Percentiles rank a stretch among this genome's conserved stretches.
phyloP scores from a whole-genome alignment of 192 early-diverging fungal genomes.

The Backusella macrospora region DNA sequence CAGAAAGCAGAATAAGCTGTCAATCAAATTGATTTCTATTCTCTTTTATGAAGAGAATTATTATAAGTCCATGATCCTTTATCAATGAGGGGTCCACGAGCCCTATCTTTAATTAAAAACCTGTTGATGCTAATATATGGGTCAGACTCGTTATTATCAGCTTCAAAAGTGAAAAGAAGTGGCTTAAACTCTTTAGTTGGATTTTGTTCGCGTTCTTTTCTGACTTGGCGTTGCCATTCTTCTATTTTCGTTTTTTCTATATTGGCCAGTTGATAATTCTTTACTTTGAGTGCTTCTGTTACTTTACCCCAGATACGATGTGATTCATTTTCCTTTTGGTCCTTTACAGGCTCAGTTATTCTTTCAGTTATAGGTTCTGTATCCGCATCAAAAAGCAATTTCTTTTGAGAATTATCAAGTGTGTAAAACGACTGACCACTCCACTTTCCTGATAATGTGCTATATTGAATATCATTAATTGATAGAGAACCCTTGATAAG shows the following conservation, averaged over 20 bases:
- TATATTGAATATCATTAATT: constrained; percentile 21
- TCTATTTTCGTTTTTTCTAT: constrained; percentile 72
- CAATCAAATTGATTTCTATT: neutral
- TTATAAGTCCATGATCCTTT: constrained; percentile 37
- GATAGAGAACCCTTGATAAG: constrained; percentile 38
- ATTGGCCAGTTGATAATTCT: constrained; percentile 67
- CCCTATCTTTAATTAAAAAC: constrained; percentile 1
- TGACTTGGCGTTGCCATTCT: constrained; percentile 61
- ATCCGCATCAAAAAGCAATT: constrained; percentile 65
- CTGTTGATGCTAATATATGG: constrained; percentile 3
- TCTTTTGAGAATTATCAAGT: constrained; percentile 39
- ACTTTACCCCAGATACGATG: constrained; percentile 70
- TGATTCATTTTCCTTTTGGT: constrained; percentile 68
- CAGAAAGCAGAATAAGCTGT: too few relatives aligned
- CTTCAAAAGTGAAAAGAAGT: constrained; percentile 28
- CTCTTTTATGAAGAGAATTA: constrained; percentile 29
- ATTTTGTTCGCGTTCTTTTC: constrained; percentile 58
- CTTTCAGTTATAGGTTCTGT: constrained; percentile 58
- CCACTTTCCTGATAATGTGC: constrained; percentile 35
- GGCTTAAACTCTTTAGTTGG: constrained; percentile 41
- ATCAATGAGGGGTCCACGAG: constrained; percentile 25
- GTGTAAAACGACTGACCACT: constrained; percentile 34
- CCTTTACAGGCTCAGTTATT: constrained; percentile 56
- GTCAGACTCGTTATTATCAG: constrained; percentile 15
- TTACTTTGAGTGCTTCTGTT: constrained; percentile 62